Evolutionary conservation across 352 stramenopile genomes (phyloP).

Genomic region (Phytophthora citrophthora): DNA sequence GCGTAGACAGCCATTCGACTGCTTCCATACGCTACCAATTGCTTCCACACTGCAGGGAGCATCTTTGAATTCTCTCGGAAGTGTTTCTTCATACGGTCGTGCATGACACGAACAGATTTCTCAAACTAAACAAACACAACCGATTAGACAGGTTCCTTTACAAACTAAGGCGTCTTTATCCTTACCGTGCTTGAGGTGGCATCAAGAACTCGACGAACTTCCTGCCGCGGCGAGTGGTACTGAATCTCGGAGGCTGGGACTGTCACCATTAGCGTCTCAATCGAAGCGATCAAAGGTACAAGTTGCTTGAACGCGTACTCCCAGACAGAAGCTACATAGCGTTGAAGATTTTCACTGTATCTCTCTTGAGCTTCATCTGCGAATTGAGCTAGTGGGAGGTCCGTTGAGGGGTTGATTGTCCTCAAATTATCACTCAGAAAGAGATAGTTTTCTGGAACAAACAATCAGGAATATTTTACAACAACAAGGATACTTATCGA

Average conservation of each 20-base stretch:
- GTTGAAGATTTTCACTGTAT: constrained; percentile 49
- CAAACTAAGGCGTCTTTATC: background rate
- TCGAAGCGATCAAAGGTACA: constrained; percentile 55
- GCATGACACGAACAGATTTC: constrained; percentile 71
- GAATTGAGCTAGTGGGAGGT: constrained; percentile 62
- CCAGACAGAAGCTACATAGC: constrained; percentile 71
- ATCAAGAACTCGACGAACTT: constrained; percentile 61
- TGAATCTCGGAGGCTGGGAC: constrained; percentile 69
- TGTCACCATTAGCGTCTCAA: constrained; percentile 59
- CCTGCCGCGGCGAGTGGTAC: constrained; percentile 68
- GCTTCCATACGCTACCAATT: constrained; percentile 52
- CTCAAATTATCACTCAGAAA: constrained; percentile 65
- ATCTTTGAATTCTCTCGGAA: constrained; percentile 58
- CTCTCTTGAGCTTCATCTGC: constrained; percentile 46
- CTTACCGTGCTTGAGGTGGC: constrained; percentile 45
- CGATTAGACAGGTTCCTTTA: background rate
- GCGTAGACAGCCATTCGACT: constrained; percentile 53
- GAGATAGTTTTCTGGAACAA: constrained; percentile 63
- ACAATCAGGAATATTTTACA: background rate
- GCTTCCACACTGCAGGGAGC: constrained; percentile 59
- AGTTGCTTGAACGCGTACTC: constrained; percentile 74
- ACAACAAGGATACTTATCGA: too few species aligned
- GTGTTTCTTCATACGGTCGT: constrained; percentile 80
- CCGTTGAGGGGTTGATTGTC: constrained; percentile 49
- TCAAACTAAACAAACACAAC: constrained; percentile 50